Percentiles rank a stretch among this genome's conserved stretches.
These are phyloP conservation scores for Aethionema arabicum DNA, from an alignment of 345 rosid species.

Conservation along the genomic window DNA sequence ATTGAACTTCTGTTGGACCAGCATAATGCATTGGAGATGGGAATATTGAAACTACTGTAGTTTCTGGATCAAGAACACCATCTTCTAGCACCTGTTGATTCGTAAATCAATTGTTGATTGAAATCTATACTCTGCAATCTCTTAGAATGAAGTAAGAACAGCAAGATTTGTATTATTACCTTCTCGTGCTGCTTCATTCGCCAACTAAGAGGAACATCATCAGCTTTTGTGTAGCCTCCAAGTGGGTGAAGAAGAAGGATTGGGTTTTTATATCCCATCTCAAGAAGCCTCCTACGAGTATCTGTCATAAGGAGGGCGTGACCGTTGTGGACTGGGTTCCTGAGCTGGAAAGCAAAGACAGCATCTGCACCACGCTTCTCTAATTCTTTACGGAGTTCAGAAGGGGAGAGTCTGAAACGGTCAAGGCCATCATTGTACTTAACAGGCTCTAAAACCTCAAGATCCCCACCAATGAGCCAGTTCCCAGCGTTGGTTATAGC, in stretches of 20 bases:
- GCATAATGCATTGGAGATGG: conserved; percentile 99
- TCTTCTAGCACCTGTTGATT: conserved; percentile 83
- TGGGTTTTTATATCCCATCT: conserved; percentile 95
- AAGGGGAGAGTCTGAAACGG: conserved; percentile 83
- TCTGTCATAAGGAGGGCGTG: conserved; percentile 97
- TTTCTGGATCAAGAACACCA: conserved; percentile 98
- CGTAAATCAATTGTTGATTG: conserved; percentile 8
- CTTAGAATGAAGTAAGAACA: neutral
- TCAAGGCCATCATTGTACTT: conserved; percentile 90
- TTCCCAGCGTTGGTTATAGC: conserved; percentile 71
- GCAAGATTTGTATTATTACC: conserved; percentile 41
- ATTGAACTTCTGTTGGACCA: conserved; percentile 99
- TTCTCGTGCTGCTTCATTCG: conserved; percentile 96
- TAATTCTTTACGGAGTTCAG: conserved; percentile 74
- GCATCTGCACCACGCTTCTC: conserved; percentile 90
- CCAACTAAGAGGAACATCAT: conserved; percentile 98
- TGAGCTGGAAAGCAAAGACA: conserved; percentile 96
- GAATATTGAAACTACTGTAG: conserved; percentile 93
- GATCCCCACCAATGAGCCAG: conserved; percentile 95
- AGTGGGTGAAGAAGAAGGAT: conserved; percentile 91
- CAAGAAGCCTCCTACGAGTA: conserved; percentile 86
- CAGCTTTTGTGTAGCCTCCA: conserved; percentile 96
- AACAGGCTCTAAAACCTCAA: conserved; percentile 86
- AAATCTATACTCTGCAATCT: conserved; percentile 7
- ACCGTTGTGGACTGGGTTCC: conserved; percentile 98